phyloP scores from a whole-genome alignment of 129 eudicot genomes.

The Tagetes patula region DNA sequence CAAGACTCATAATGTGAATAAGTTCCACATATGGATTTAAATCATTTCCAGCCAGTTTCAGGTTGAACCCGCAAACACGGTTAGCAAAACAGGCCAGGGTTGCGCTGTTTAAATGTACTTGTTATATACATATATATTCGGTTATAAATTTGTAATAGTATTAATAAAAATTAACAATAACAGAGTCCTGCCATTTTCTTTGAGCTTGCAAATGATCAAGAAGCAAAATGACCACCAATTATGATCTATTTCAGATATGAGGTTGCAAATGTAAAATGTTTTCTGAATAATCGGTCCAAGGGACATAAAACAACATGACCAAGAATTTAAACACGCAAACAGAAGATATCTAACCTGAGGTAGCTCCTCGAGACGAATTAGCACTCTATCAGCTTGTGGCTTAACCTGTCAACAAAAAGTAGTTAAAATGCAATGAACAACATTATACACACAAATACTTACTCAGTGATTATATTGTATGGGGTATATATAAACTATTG shows the following conservation, averaged over 20 bases:
- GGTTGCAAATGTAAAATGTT: neutral
- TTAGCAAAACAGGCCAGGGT: neutral
- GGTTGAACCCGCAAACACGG: neutral
- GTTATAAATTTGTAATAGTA: neutral
- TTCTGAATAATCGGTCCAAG: neutral
- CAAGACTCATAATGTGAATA: neutral
- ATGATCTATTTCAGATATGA: neutral
- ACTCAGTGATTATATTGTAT: neutral
- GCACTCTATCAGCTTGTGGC: slow-evolving; percentile 92
- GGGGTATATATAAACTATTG: neutral
- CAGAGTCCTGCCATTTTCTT: too few relatives aligned
- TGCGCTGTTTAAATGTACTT: neutral
- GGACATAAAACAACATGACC: neutral
- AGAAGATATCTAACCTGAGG: slow-evolving; percentile 53
- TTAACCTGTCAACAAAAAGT: slow-evolving; percentile 49
- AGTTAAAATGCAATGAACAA: neutral
- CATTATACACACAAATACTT: neutral
- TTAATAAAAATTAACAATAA: too few relatives aligned
- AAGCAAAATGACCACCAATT: neutral
- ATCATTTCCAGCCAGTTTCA: too few relatives aligned
- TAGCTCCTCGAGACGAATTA: slow-evolving; percentile 76
- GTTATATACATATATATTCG: neutral
- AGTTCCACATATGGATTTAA: too few relatives aligned
- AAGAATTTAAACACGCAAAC: neutral
- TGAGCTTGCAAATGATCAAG: neutral